Evolutionary conservation across 2,329 filamentous ascomycete species (phyloP), one percentile per base, ranked within the genome.

Genomic region (Paraphoma chrysanthemicola): DNA sequence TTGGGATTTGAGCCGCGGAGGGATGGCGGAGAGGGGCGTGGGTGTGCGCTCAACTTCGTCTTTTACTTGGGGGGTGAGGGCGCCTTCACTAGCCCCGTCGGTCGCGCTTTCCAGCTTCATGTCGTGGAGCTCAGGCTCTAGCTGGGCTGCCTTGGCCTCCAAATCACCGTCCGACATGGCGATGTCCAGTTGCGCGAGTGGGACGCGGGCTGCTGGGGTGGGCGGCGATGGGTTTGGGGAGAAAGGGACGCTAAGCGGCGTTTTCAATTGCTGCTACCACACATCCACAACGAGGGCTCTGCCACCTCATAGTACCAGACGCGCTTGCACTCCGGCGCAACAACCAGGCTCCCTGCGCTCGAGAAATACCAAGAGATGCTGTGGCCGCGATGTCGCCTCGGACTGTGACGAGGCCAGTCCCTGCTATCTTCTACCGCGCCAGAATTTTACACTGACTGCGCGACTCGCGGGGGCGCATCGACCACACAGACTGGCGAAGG

Each of bases 101-200:
- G 61, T 51, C 17, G 62, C 61, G 64, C 77, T 76, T 73, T 78
- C 79, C 60, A 82, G 64, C 65, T 78, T 77, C 78, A 81, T 80
- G 48, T 78, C 75, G 59, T 75, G 75, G 54, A 81, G 72, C 66
- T 80, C 78, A 17, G 78, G 77, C 68, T 78, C 78, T 41, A 81
- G 69, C 44, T 66, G 68, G 39, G 72, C 72, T 17, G 73, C 70
- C 56, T 77, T 75, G 39, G 62, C 64, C 39, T 75, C 71, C 36
- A 64, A 58, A 48, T 75, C 72, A 58, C 64, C 67, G 62, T 76
- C 75, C 56, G 77, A 73, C 79, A 81, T 82, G 57, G 59, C 63
- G 59, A 57, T 47, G 55, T 44, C 38, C 46, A 56, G 48, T 42
- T 46, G 44, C 52, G 56, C 48, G 58, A 58, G 62, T 54, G 51